These are phyloP conservation scores for Tolypocladium endophyticum DNA, from an alignment of 2,329 filamentous ascomycete genomes.

Conservation along the genomic window DNA sequence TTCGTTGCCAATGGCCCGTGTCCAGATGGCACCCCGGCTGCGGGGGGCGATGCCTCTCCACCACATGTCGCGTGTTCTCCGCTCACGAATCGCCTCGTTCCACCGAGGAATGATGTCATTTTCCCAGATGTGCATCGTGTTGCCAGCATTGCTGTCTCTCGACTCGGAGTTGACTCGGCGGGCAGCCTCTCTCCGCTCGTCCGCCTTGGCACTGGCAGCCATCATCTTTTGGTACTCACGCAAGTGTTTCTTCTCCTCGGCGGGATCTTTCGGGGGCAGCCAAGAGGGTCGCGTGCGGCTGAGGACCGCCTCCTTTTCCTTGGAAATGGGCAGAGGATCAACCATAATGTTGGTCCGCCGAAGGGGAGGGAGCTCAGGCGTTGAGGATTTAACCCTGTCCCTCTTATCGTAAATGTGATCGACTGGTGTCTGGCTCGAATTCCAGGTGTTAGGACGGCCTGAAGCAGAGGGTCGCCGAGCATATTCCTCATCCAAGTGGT, in stretches of 20 bases:
- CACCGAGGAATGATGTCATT: slow-evolving; percentile 67
- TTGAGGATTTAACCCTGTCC: slow-evolving; percentile 51
- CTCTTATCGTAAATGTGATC: slow-evolving; percentile 30
- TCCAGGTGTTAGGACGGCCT: slow-evolving; percentile 30
- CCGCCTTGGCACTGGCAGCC: slow-evolving; percentile 48
- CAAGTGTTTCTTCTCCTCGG: slow-evolving; percentile 82
- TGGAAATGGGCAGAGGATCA: slow-evolving; percentile 72
- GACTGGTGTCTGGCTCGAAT: slow-evolving; percentile 20
- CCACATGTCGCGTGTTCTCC: slow-evolving; percentile 65
- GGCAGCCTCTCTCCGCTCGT: slow-evolving; percentile 46
- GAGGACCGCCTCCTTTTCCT: slow-evolving; percentile 76
- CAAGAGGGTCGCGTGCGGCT: slow-evolving; percentile 73
- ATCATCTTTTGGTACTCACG: slow-evolving; percentile 82
- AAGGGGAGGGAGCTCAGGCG: slow-evolving; percentile 59
- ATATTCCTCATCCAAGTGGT: slow-evolving; percentile 39
- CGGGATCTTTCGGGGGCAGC: slow-evolving; percentile 78
- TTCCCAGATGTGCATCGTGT: slow-evolving; percentile 58
- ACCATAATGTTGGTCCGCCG: slow-evolving; percentile 72
- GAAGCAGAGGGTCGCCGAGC: slow-evolving; percentile 16
- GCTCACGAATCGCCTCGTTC: slow-evolving; percentile 58
- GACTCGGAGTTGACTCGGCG: slow-evolving; percentile 39
- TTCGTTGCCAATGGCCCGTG: slow-evolving; percentile 62
- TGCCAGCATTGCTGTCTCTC: slow-evolving; percentile 44
- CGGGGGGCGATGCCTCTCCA: slow-evolving; percentile 69
- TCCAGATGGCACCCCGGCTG: slow-evolving; percentile 60